Conservation (phyloP, 2,329 filamentous ascomycete genomes). For the Hypoxylon sp. region DNA sequence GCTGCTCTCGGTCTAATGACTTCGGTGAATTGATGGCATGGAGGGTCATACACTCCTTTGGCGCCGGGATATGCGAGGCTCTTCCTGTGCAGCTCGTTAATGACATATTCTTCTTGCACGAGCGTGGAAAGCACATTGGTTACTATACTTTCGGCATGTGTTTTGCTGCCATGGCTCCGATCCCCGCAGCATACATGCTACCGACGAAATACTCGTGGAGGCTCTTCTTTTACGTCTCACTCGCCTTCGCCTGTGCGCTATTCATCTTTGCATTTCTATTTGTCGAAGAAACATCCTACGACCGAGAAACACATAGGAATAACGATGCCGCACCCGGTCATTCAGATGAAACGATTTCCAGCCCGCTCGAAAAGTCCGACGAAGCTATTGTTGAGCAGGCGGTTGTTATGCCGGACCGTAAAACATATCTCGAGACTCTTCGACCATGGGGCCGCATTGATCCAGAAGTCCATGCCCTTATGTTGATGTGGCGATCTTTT, state of each 20-base stretch:
- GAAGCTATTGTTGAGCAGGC: constrained; percentile 42
- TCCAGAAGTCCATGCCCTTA: constrained; percentile 57
- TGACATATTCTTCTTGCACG: constrained; percentile 64
- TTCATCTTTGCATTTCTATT: constrained; percentile 65
- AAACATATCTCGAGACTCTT: constrained; percentile 58
- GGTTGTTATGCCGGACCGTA: constrained; percentile 53
- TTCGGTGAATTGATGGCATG: constrained; percentile 59
- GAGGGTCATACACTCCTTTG: constrained; percentile 59
- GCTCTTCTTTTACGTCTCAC: constrained; percentile 73
- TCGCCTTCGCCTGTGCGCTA: constrained; percentile 65
- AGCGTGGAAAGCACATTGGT: constrained; percentile 67
- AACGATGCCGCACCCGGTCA: constrained; percentile 26
- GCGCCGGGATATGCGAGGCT: constrained; percentile 61
- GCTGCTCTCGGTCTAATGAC: constrained; percentile 55
- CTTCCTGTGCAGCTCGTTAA: constrained; percentile 63
- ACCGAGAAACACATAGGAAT: constrained; percentile 48
- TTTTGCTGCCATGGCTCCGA: constrained; percentile 68
- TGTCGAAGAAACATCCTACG: constrained; percentile 67
- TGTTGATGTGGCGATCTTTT: constrained; percentile 60
- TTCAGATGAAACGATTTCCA: constrained; percentile 28
- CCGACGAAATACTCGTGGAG: constrained; percentile 70
- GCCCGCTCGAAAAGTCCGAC: constrained; percentile 48
- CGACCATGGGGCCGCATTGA: constrained; percentile 58
- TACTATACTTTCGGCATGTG: constrained; percentile 73
- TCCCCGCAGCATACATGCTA: constrained; percentile 74